Conservation (phyloP, 164 flowering plant genomes). For the Nymphaea colorata region DNA sequence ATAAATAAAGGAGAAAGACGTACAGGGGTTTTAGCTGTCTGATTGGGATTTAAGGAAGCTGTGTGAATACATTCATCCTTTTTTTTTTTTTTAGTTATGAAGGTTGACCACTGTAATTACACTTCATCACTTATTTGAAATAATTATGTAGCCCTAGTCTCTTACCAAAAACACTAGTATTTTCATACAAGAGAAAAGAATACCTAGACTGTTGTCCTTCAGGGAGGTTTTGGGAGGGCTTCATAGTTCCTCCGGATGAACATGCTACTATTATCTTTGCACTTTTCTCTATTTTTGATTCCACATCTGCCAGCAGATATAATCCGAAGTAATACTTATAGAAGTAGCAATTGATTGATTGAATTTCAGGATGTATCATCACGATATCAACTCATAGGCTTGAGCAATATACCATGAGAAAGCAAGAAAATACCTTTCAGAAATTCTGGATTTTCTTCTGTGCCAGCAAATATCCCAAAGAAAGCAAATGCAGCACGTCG, state of each 20-base stretch:
- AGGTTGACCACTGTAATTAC: too few relatives aligned
- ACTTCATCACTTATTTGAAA: too few relatives aligned
- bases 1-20: too few relatives aligned
- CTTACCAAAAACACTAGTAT: not conserved
- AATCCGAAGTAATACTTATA: not conserved
- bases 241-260: conserved; percentile 86
- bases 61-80: too few relatives aligned
- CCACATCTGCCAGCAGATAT: conserved; percentile 43
- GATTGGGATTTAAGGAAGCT: too few relatives aligned
- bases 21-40: too few relatives aligned
- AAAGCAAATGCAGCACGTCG: conserved; percentile 96
- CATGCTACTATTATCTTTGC: conserved; percentile 96
- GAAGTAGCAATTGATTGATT: not conserved
- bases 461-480: conserved; percentile 93
- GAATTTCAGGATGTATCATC: not conserved
- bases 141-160: too few relatives aligned
- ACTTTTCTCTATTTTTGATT: conserved; percentile 52
- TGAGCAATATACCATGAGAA: not conserved
- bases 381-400: not conserved
- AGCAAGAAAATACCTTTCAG: conserved; percentile 33
- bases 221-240: conserved; percentile 86
- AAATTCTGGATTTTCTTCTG: conserved; percentile 97
- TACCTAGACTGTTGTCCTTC: conserved; percentile 98
- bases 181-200: not conserved
- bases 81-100: too few relatives aligned